Base-by-base conservation (phyloP, 192 early-diverging fungal species). In the Coemansia sp. region DNA sequence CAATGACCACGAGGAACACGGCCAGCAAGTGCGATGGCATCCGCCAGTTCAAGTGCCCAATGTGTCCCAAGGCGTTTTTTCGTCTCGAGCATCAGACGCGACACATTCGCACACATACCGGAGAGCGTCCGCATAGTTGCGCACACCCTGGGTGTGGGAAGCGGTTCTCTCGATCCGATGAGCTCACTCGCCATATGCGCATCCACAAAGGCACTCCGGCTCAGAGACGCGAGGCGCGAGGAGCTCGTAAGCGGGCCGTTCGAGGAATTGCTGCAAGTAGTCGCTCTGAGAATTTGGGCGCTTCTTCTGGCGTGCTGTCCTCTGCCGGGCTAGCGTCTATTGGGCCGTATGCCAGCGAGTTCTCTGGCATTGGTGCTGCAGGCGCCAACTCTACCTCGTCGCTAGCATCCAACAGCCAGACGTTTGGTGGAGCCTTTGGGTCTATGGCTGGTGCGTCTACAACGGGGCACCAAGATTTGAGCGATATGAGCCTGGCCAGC, bases 61-160 rank as follows among this genome's bases (percentile, higher is more conserved):
- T 88, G 70, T 92, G 91, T 72, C 76, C 84, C 45, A 89, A 87
- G 76, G 85, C 86, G 10, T 92, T 92, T 77, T 86, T 86, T 42
- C 88, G 91, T 34, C 79, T 90, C 8, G 91, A 91, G 75, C 91
- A 92, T 69, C 89, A 90, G 78, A 91, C 88, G 6, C 85, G 90
- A 37, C 93, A 94, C 65, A 87, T 90, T 39, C 86, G 90, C 72
- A 92, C 89, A 6, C 93, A 94, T 72, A 94, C 93, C 0, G 93
- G 93, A 53, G 93, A 94, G 75, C 88, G 89, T 52, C 93, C 93
- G 4, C 88, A 92, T 68, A 77, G 80, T n/a, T 94, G 93, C 74
- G 86, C 85, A 31, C 88, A 87, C 58, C 82, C 87, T 25, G 88
- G 88, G 61, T 94, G 93, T 72, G 86, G 86, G 61, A 90, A 91